Evolutionary conservation across 225 moss, liverwort and hornwort species (phyloP), one percentile per base, ranked within the genome.

Genomic region (Ulota crispa): DNA sequence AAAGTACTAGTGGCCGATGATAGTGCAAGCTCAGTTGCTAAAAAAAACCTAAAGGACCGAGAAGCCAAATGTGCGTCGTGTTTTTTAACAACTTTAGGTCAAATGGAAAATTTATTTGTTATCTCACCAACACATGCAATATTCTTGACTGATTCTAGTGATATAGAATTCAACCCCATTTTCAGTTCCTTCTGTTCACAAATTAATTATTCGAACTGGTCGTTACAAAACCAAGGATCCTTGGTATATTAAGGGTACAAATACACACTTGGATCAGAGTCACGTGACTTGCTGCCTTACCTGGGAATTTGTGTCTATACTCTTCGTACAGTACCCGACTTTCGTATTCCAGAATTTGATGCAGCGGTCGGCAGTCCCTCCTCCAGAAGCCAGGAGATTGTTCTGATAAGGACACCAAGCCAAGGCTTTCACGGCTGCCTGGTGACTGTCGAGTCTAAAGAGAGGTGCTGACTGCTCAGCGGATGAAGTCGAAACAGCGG

Each of bases 331-430:
- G 7, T 90, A 88, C 10, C 97, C 97, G 19, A 94, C 86, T 70
- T 94, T 90, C 4, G 97, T 94, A 76, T 98, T 98, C 95, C 95
- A 98, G 72, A 98, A 95, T 77, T 95, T 98, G 69, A 98, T 93
- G 74, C 95, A 98, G 8, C 94, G 90, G 70, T 98, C 95, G 13
- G 97, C 95, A 77, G 95, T 98, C 61, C 97, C 97, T 72, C 97
- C 97, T 28, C 97, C 94, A 32, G 95, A 98, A 26, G 94, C 97
- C 75, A 95, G 82, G 50, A 98, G 70, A 72, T 94, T 95, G 66
- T 91, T 88, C 61, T 95, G 94, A 70, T 94, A 92, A 11, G 98
- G 95, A 70, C 94, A 94, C 95, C 98, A 98, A 7, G 95, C 94
- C 78, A 95, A 75, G 27, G 98, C 95, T 80, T 98, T 98, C 62